phyloP scores from a whole-genome alignment of 2,329 filamentous ascomycete genomes.

The Aureobasidium leucospermi region DNA sequence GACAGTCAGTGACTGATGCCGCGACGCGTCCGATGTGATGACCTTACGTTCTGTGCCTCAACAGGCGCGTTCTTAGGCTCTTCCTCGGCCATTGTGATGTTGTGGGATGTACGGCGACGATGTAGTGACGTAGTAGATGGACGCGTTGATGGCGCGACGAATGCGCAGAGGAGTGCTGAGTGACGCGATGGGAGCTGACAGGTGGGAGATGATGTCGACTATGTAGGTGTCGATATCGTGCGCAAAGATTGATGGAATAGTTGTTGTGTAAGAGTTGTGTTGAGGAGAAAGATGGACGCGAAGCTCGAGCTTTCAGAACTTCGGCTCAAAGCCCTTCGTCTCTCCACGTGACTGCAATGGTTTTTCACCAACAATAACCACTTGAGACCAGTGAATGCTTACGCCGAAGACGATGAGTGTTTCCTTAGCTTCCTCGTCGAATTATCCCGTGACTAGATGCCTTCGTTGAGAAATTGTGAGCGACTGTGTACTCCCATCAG shows the following conservation, averaged over 20 bases:
- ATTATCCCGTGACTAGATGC: neutral
- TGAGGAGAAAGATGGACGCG: slow-evolving; percentile 7
- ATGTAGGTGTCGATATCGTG: neutral
- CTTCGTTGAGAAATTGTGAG: neutral
- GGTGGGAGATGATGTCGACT: neutral
- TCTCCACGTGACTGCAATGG: slow-evolving; percentile 10
- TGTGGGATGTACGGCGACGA: neutral
- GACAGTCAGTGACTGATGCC: slow-evolving; percentile 2
- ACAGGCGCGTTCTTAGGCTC: slow-evolving; percentile 20
- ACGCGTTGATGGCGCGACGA: slow-evolving; percentile 13
- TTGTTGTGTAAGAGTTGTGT: slow-evolving; percentile 10
- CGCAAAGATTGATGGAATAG: slow-evolving; percentile 11
- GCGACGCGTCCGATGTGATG: neutral
- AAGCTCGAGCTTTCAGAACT: slow-evolving; percentile 12
- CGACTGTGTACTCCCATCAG: neutral
- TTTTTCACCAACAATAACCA: neutral
- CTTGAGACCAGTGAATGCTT: neutral
- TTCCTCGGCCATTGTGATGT: slow-evolving; percentile 26
- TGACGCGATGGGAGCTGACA: neutral
- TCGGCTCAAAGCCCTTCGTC: slow-evolving; percentile 1
- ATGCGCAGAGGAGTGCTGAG: neutral
- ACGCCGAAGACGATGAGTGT: neutral
- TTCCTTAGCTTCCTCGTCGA: slow-evolving; percentile 1
- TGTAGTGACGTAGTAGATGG: slow-evolving; percentile 15
- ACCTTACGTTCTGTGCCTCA: slow-evolving; percentile 17